Conservation (phyloP, 2,329 filamentous ascomycete genomes). For the Arthroderma uncinatum region DNA sequence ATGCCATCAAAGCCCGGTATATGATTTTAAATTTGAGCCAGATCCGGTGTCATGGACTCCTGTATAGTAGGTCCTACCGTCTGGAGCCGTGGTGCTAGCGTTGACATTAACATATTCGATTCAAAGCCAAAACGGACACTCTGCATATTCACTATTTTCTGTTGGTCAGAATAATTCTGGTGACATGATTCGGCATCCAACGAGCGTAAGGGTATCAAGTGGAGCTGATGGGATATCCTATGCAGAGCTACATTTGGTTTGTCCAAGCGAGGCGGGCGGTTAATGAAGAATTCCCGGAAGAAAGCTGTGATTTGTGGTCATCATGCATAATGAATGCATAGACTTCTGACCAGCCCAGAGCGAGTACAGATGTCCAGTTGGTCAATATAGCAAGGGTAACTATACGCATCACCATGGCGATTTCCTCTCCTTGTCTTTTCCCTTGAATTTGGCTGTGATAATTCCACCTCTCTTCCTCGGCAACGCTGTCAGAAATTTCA, state of each 20-base stretch:
- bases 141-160: too few species aligned
- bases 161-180: background rate
- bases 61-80: background rate
- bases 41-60: too few species aligned
- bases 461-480: too few species aligned
- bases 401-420: background rate
- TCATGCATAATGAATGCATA: too few species aligned
- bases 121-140: background rate
- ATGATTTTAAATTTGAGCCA: too few species aligned
- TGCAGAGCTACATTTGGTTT: background rate
- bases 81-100: background rate
- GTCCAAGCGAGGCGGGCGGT: background rate
- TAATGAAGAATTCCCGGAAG: too few species aligned
- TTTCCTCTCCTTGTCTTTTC: background rate
- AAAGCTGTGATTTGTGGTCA: too few species aligned
- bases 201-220: background rate
- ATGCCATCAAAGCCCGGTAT: too few species aligned
- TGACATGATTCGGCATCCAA: background rate
- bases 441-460: background rate
- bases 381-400: background rate
- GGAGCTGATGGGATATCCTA: background rate
- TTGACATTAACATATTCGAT: too few species aligned
- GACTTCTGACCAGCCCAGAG: background rate
- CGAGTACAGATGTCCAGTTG: background rate
- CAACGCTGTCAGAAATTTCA: too few species aligned